A percentile compares a stretch with the other conserved stretches of the same genome.
phyloP scores from a whole-genome alignment of 1,139 yeast species.

The Saccharomyces hybrid region DNA sequence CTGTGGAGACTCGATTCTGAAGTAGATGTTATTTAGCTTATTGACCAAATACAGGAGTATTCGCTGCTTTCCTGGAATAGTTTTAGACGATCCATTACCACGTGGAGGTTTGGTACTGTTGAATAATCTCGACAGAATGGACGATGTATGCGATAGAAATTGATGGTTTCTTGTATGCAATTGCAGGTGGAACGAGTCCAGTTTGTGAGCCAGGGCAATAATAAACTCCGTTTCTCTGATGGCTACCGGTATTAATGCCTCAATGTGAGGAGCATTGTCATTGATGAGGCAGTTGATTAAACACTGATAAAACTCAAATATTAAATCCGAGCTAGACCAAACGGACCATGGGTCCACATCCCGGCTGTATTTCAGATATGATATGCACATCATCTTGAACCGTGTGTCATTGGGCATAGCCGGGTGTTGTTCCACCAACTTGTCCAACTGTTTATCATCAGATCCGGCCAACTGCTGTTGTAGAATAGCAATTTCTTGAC shows the following conservation, averaged over 20 bases:
- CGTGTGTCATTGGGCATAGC: constrained; percentile 7
- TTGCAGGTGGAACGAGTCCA: constrained; percentile 19
- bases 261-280: constrained; percentile 25
- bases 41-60: constrained; percentile 27
- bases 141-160: constrained; percentile 26
- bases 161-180: constrained; percentile 22
- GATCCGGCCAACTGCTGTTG: constrained; percentile 19
- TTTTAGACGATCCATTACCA: constrained; percentile 9
- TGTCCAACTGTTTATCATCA: constrained; percentile 16
- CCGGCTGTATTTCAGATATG: constrained; percentile 23
- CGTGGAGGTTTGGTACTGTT: constrained; percentile 27
- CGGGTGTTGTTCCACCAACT: constrained; percentile 15
- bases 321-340: constrained; percentile 28
- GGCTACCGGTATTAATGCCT: constrained; percentile 19
- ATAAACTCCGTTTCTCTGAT: constrained; percentile 22
- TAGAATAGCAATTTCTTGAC: constrained; percentile 19
- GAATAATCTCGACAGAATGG: constrained; percentile 28
- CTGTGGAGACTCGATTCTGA: constrained; percentile 28
- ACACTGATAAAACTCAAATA: constrained; percentile 26
- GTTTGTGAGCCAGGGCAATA: constrained; percentile 18
- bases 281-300: constrained; percentile 26
- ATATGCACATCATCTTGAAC: constrained; percentile 23
- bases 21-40: constrained; percentile 28
- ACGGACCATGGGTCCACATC: constrained; percentile 31
- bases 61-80: constrained; percentile 24